Evolutionary conservation across 2,329 filamentous ascomycete genomes (phyloP), one percentile per base, ranked within the genome.

Genomic region (Nothophaeocryptopus gaeumannii): DNA sequence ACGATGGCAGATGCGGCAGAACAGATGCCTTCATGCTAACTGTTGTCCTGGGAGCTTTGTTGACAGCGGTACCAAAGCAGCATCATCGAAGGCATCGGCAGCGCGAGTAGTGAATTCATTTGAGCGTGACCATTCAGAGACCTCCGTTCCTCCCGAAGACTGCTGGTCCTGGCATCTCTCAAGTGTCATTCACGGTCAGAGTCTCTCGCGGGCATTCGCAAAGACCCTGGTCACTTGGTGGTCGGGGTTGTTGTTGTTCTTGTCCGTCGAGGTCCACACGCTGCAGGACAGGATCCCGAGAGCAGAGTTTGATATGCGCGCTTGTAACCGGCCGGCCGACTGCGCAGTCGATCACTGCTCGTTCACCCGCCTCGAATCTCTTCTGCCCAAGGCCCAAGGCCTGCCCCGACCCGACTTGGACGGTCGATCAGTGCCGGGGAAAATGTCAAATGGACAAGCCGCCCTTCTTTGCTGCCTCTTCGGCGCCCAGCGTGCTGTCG

Each of bases 291-390:
- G 33, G 36, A 20, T 34, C 34, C 41, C 36, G 45, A 35, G 31
- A 14, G 38, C 51, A 48, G 48, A 57, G 51, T 52, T 54, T 40
- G 37, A 48, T 50, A 48, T 52, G 54, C 54, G 42, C 54, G 39
- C 45, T 48, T 41, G 37, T 43, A 45, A 55, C 42, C 49, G 53
- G 31, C 26, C 39, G 36, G 38, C 53, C 53, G 50, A 49, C 52
- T 50, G 50, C 41, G 51, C 49, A 52, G 54, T 54, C 51, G 51
- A 54, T 54, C 48, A 50, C 46, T 40, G 39, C 32, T 36, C 33
- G 20, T 7, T 26, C 20, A 26, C 50, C 47, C 47, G 53, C 53
- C 38, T 53, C 47, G 50, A 45, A 52, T 39, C 39, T 41, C 36
- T 38, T 46, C 41, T 38, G 41, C 42, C 48, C 48, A 47, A 47